Evolutionary conservation across 208 protist species (phyloP).

Genomic region (Leishmania turanica): DNA sequence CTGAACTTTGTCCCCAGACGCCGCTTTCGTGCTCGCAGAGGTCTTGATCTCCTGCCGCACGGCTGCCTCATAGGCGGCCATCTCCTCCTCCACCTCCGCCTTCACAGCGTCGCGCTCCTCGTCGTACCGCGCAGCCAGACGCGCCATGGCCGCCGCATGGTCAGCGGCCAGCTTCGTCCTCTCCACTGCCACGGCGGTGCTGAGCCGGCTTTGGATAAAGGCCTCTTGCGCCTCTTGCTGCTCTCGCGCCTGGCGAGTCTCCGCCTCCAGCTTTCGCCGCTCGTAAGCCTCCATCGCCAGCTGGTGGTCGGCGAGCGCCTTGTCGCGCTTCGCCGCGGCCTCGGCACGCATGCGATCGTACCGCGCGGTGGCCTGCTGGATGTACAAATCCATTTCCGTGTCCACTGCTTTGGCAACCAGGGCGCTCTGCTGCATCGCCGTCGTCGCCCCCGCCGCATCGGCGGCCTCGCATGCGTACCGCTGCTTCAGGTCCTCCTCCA

Average conservation of each 20-base stretch:
- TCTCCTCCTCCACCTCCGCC: constrained; percentile 68
- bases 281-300: constrained; percentile 46
- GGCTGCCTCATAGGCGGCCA: constrained; percentile 44
- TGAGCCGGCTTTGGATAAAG: constrained; percentile 40
- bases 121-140: constrained; percentile 36
- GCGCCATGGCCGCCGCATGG: constrained; percentile 29
- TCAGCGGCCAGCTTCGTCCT: constrained; percentile 33
- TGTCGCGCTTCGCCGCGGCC: constrained; percentile 55
- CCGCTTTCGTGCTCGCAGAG: neutral
- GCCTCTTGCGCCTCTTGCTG: constrained; percentile 39
- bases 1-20: neutral
- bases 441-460: constrained; percentile 24
- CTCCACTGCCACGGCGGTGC: constrained; percentile 40
- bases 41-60: constrained; percentile 36
- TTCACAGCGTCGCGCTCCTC: constrained; percentile 51
- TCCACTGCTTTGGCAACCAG: constrained; percentile 52
- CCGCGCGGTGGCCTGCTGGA: constrained; percentile 42
- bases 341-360: constrained; percentile 45
- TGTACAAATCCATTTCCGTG: constrained; percentile 51
- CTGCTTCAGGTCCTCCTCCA: constrained; percentile 48
- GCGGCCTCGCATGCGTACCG: constrained; percentile 39
- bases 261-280: constrained; percentile 35
- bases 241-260: constrained; percentile 35
- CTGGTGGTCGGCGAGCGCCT: constrained; percentile 42
- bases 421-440: constrained; percentile 31